Base-by-base conservation (phyloP, 768 basidiomycete genomes). In the Leccinum olivaceopallidum region DNA sequence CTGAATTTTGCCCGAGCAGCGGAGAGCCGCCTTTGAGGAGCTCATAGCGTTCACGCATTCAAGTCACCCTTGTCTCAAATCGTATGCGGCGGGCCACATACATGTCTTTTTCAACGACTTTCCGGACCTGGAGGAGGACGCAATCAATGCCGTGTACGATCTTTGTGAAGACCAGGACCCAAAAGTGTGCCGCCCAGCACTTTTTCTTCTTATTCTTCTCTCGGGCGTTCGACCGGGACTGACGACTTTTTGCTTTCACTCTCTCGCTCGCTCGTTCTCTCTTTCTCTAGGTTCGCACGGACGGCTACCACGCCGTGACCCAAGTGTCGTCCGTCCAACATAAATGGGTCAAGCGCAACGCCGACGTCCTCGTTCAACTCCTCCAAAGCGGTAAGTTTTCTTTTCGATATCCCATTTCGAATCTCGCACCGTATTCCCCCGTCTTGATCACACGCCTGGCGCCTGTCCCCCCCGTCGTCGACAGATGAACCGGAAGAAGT, bases 81-180 rank as follows among this genome's bases (percentile, higher is more conserved):
- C 79, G 26, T 75, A 86, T 34, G 86, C 85, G 0, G 88, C 87
- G 0, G 73, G 73, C 34, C 80, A 85, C 55, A 81, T 90, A 58
- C 81, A 77, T 36, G 63, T 73, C 53, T 86, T 86, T 69, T 84
- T 90, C 76, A 81, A 76, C 63, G 84, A 87, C 71, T 87, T 88
- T 64, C 83, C 85, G 0, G 89, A 88, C 50, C 75, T 87, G n/a
- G 86, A 89, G 69, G 89, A 90, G 64, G 82, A 82, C 22, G 86
- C 86, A 6, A 88, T 90, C 67, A 86, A 90, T 65, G 85, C 86
- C n/a, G 81, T 90, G 13, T 90, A 90, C 66, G 89, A 90, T 73
- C 75, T 90, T 0, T 90, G 89, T 69, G 89, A 90, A 71, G 89
- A 90, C 75, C 82, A 82, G 53, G 80, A 81, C 42, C 65, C 80